Base-by-base conservation (phyloP, 129 eudicot genomes). In the Deinandra increscens region DNA sequence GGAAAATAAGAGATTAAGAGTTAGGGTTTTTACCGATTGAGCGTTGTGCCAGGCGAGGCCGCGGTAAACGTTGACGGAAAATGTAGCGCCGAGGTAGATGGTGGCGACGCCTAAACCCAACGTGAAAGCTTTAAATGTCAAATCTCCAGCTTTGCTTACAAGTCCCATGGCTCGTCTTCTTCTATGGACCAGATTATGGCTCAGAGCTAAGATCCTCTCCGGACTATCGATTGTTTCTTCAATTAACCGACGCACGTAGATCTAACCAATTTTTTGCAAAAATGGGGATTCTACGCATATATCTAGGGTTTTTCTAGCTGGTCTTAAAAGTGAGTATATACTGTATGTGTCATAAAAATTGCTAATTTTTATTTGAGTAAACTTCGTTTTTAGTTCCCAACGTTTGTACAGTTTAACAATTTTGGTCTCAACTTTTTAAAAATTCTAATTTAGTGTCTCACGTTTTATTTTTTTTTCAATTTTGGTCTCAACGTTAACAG, bases 31-130 rank as follows among this genome's bases (percentile, higher is more conserved):
- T 81, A 91, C 98, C 85, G 95, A 39, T 74, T 89, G 97, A 41
- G 92, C 90, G 71, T 76, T 80, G 79, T 93, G 99, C 99, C 99
- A 93, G 42, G 95, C 73, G 77, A 93, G 96, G 42, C 99, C 99
- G 18, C 95, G 96, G 83, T 93, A 93, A 70, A 93, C 92, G 70
- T 93, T 93, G 83, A 85, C 77, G 85, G 99, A 93, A 78, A 93
- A 93, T 7, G 97, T 87, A 29, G 75, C 99, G 44, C 84, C 80
- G 49, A 93, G 85, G 59, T 84, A 93, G 17, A 93, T 68, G 66
- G 99, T 93, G 74, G 95, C 75, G 62, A 85, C 84, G 62, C 97
- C 97, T 0, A 93, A 81, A 42, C 88, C 91, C 64, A 90, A 87
- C 38, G 99, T 81, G 85, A 93, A 89, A 6, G 88, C 99, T 83